A percentile compares a stretch with the other conserved stretches of the same genome.
Conservation (phyloP, 768 basidiomycete species). For the Mycena venus region DNA sequence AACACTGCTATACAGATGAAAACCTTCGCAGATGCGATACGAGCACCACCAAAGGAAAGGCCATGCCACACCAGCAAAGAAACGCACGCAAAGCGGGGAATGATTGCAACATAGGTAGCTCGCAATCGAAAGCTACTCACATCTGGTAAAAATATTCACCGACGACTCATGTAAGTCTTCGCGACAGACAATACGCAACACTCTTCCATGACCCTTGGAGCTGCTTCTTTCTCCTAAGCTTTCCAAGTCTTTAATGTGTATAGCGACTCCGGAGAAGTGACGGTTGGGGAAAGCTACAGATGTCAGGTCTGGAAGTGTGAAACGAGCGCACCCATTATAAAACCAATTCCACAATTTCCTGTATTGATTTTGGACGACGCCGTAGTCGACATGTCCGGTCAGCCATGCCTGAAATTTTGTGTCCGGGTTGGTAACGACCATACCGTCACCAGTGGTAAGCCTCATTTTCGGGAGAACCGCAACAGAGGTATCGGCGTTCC, state of each 20-base stretch:
- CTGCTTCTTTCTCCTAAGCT: not conserved
- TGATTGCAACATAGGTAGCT: too few species aligned
- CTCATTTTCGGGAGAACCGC: not conserved
- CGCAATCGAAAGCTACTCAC: too few species aligned
- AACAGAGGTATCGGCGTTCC: not conserved
- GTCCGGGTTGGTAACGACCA: not conserved
- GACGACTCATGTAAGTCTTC: too few species aligned
- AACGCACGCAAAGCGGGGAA: too few species aligned
- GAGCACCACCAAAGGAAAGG: too few species aligned
- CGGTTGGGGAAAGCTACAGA: not conserved
- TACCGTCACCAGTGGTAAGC: not conserved
- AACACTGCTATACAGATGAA: too few species aligned
- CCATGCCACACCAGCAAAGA: too few species aligned
- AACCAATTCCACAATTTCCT: not conserved
- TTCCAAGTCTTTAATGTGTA: not conserved
- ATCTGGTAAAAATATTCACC: too few species aligned
- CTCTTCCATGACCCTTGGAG: too few species aligned
- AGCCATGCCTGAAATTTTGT: not conserved
- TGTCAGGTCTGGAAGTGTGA: not conserved
- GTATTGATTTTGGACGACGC: not conserved
- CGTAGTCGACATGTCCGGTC: constrained; percentile 3
- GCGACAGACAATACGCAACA: too few species aligned
- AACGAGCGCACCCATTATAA: not conserved
- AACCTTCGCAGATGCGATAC: too few species aligned
- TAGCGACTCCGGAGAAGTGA: not conserved